phyloP scores from a whole-genome alignment of 2,329 filamentous ascomycete genomes.

The Aspergillus transmontanensis region DNA sequence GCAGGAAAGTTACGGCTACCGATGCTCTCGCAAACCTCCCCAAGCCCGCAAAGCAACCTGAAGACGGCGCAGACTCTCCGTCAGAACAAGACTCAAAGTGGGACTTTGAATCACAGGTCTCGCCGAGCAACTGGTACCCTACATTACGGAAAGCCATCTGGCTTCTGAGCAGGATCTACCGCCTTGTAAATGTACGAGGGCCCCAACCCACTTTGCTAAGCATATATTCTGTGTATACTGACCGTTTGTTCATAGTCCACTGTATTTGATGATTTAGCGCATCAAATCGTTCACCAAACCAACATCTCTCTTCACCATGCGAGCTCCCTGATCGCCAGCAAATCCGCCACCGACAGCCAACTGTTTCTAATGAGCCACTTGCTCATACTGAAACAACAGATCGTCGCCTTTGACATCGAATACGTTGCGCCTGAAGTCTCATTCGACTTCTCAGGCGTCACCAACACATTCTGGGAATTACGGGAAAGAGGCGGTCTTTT shows the following conservation, averaged over 20 bases:
- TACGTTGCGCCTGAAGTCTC: slow-evolving; percentile 67
- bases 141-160: slow-evolving; percentile 68
- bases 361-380: slow-evolving; percentile 95
- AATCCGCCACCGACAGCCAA: slow-evolving; percentile 72
- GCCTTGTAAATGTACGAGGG: slow-evolving; percentile 63
- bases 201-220: not conserved
- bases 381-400: slow-evolving; percentile 91
- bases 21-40: slow-evolving; percentile 45
- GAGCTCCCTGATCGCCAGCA: slow-evolving; percentile 68
- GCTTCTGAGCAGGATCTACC: slow-evolving; percentile 69
- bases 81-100: slow-evolving; percentile 50
- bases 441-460: slow-evolving; percentile 67
- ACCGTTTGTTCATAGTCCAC: slow-evolving; percentile 52
- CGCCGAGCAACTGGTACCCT: slow-evolving; percentile 66
- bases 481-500: slow-evolving; percentile 66
- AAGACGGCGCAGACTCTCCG: slow-evolving; percentile 52
- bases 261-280: slow-evolving; percentile 71
- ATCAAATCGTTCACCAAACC: slow-evolving; percentile 86
- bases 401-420: slow-evolving; percentile 93
- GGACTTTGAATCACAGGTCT: slow-evolving; percentile 59
- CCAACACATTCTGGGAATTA: slow-evolving; percentile 68
- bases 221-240: slow-evolving; percentile 12
- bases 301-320: slow-evolving; percentile 80
- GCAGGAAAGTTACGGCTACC: slow-evolving; percentile 51
- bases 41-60: slow-evolving; percentile 52